Evolutionary conservation across 2,329 filamentous ascomycete species (phyloP).

Genomic region (Sarocladium strictum): DNA sequence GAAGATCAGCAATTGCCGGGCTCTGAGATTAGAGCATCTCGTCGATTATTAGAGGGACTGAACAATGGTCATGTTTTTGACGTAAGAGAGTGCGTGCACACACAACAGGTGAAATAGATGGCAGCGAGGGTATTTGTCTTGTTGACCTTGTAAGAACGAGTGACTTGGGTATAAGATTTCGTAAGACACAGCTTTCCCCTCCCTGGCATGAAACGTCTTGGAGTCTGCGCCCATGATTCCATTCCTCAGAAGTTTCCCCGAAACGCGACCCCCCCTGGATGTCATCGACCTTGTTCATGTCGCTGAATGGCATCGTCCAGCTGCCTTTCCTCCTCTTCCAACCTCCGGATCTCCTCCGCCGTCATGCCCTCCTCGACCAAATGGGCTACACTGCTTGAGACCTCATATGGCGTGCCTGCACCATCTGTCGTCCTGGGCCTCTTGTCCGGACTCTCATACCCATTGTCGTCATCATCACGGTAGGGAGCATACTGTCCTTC

Average conservation of each 20-base stretch:
- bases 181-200: background rate
- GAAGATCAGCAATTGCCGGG: too few relatives aligned
- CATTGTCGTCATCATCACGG: slow-evolving; percentile 10
- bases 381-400: slow-evolving; percentile 38
- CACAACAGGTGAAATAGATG: too few relatives aligned
- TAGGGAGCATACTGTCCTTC: slow-evolving; percentile 9
- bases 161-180: background rate
- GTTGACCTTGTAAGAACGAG: background rate
- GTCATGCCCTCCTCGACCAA: slow-evolving; percentile 58
- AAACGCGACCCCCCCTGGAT: background rate
- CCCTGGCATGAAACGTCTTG: background rate
- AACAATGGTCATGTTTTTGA: too few relatives aligned
- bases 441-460: slow-evolving; percentile 14
- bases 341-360: slow-evolving; percentile 44
- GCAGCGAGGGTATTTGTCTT: background rate
- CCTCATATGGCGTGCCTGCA: slow-evolving; percentile 23
- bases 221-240: background rate
- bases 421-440: slow-evolving; percentile 13
- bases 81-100: too few relatives aligned
- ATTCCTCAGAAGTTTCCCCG: background rate
- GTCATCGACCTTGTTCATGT: background rate
- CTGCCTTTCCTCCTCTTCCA: slow-evolving; percentile 53
- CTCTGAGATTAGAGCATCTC: too few relatives aligned
- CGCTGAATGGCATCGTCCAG: slow-evolving; percentile 52
- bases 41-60: too few relatives aligned